Evolutionary conservation across 306 rosid species (phyloP).

Genomic region (Prunus kanzakura): DNA sequence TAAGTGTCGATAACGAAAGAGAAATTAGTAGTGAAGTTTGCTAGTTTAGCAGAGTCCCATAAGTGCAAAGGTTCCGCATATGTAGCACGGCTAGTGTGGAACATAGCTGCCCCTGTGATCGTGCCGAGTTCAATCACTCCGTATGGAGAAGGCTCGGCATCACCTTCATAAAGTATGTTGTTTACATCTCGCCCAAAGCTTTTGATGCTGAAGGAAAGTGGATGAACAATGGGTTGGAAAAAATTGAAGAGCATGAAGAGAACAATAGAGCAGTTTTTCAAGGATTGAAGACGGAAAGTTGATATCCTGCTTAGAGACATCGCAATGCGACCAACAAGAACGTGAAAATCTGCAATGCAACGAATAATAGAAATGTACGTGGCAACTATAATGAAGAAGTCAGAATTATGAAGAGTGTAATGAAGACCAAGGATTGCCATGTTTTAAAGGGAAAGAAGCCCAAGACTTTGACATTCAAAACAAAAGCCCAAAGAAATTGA

Average conservation of each 20-base stretch:
- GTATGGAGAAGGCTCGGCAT: neutral
- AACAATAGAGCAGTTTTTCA: too few species aligned
- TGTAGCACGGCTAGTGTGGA: neutral
- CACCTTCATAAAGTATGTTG: neutral
- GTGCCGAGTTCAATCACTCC: neutral
- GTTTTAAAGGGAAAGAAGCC: too few species aligned
- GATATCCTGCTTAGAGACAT: neutral
- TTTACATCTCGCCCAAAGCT: neutral
- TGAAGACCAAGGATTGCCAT: too few species aligned
- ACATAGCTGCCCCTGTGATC: too few species aligned
- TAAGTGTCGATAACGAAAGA: neutral
- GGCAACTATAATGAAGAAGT: too few species aligned
- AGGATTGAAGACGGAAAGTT: neutral
- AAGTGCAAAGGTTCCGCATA: constrained; percentile 2
- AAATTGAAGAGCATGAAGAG: neutral
- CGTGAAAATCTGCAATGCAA: too few species aligned
- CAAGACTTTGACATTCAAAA: too few species aligned
- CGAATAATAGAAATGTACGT: neutral
- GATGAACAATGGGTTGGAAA: neutral
- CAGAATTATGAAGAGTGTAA: too few species aligned
- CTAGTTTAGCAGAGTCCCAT: constrained; percentile 10
- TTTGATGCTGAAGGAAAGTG: neutral
- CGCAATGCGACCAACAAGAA: neutral
- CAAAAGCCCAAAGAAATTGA: too few species aligned
- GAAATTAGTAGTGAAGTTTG: constrained; percentile 23